A percentile compares a stretch with the other conserved stretches of the same genome.
Conservation (phyloP, 257 asterid genomes). For the Jacaranda mimosifolia region DNA sequence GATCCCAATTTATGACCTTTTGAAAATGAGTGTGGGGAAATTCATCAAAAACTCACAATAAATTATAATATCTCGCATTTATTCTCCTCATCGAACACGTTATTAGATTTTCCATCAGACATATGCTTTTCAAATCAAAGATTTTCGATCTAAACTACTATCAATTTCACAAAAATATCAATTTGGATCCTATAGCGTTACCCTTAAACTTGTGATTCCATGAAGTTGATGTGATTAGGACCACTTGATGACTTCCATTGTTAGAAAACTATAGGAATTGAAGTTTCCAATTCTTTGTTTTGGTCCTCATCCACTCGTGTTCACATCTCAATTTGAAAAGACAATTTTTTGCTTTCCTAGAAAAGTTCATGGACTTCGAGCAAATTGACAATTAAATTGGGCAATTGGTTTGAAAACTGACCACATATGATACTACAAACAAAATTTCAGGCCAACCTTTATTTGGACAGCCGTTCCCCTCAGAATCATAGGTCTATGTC, state of each 20-base stretch:
- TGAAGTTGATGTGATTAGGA: not conserved
- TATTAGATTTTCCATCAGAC: not conserved
- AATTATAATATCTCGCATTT: too few relatives aligned
- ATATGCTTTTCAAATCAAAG: not conserved
- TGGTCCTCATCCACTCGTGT: not conserved
- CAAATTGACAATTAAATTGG: not conserved
- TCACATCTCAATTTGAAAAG: not conserved
- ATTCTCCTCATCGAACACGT: too few relatives aligned
- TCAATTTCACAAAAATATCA: not conserved
- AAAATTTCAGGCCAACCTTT: not conserved
- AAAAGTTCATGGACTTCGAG: not conserved
- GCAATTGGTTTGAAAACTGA: not conserved
- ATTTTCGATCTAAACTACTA: not conserved
- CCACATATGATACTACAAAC: not conserved
- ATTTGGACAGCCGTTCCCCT: not conserved
- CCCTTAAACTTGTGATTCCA: not conserved
- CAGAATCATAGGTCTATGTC: not conserved
- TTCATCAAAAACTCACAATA: too few relatives aligned
- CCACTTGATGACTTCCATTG: not conserved
- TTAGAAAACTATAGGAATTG: too few relatives aligned
- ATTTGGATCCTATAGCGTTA: not conserved
- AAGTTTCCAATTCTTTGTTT: too few relatives aligned
- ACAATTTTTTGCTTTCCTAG: not conserved
- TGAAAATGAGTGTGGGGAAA: too few relatives aligned
- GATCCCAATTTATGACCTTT: too few relatives aligned